Conservation (phyloP, 306 rosid genomes). For the Fragaria vesca region DNA sequence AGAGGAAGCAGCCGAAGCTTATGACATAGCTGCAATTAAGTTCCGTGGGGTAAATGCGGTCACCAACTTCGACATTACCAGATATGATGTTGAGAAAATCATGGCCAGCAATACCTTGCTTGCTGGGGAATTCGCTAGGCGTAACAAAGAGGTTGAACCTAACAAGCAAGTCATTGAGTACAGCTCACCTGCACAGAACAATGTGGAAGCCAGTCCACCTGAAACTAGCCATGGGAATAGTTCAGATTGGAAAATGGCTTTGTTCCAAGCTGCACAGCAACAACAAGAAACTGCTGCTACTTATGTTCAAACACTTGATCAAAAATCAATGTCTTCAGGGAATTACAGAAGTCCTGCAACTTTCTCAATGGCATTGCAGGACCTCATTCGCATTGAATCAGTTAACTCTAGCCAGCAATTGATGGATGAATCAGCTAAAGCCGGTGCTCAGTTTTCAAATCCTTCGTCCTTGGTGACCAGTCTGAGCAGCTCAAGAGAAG, state of each 20-base stretch:
- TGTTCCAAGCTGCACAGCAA: conserved; percentile 32
- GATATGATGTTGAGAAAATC: conserved; percentile 85
- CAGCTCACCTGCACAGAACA: conserved; percentile 30
- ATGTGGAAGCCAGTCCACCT: conserved; percentile 30
- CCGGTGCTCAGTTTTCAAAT: conserved; percentile 62
- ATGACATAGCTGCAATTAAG: conserved; percentile 92
- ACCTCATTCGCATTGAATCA: conserved; percentile 56
- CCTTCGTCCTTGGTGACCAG: conserved; percentile 79
- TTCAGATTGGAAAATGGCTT: conserved; percentile 58
- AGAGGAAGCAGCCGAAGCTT: conserved; percentile 99
- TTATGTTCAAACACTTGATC: conserved; percentile 36
- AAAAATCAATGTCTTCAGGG: conserved; percentile 37
- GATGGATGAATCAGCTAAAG: conserved; percentile 41
- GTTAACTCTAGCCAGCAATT: conserved; percentile 32
- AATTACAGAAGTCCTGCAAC: conserved; percentile 44
- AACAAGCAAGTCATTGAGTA: conserved; percentile 33
- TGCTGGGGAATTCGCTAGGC: conserved; percentile 71
- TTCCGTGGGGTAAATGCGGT: conserved; percentile 89
- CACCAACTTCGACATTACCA: conserved; percentile 84
- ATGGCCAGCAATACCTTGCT: conserved; percentile 82
- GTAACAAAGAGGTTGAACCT: conserved; percentile 50
- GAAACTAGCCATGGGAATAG: conserved; percentile 24
- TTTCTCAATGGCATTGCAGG: conserved; percentile 59
- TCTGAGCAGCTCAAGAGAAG: conserved; percentile 76
- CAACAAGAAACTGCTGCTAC: conserved; percentile 27